A percentile compares a stretch with the other conserved stretches of the same genome.
Conservation (phyloP, 257 asterid species). For the Coffea canephora region DNA sequence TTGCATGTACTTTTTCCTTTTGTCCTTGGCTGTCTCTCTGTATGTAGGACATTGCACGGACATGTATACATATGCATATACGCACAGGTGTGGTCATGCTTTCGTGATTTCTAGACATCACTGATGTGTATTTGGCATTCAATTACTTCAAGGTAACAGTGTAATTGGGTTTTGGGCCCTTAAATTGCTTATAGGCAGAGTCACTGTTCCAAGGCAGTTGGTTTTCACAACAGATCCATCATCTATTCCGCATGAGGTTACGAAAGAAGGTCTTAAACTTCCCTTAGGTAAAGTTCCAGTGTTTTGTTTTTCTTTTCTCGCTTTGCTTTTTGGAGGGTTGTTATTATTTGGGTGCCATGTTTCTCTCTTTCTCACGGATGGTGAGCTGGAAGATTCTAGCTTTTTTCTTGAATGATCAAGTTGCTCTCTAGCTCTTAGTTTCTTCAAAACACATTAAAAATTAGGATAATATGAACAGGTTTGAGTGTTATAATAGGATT, state of each 20-base stretch:
- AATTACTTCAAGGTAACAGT: not conserved
- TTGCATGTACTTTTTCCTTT: not conserved
- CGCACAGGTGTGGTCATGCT: not conserved
- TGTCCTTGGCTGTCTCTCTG: not conserved
- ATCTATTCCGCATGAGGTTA: constrained; percentile 63
- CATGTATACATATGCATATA: not conserved
- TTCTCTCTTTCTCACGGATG: not conserved
- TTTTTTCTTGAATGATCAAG: not conserved
- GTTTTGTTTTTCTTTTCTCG: not conserved
- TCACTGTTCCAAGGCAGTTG: constrained; percentile 76
- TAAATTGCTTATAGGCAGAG: constrained; percentile 43
- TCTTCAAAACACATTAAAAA: not conserved
- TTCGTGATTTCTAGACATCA: not conserved
- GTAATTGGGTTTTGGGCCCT: constrained; percentile 3
- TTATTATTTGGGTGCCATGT: not conserved
- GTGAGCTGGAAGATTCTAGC: not conserved
- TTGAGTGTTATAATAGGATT: not conserved
- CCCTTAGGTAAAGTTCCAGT: constrained; percentile 59
- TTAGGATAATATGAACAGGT: no score
- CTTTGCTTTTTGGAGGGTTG: not conserved
- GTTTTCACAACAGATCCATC: constrained; percentile 60
- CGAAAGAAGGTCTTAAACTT: constrained; percentile 59
- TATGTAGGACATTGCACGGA: not conserved
- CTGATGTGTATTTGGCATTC: not conserved
- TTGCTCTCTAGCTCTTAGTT: not conserved